These are phyloP conservation scores for Camellia lanceoleosa DNA, from an alignment of 148 eudicot species.

Conservation along the genomic window DNA sequence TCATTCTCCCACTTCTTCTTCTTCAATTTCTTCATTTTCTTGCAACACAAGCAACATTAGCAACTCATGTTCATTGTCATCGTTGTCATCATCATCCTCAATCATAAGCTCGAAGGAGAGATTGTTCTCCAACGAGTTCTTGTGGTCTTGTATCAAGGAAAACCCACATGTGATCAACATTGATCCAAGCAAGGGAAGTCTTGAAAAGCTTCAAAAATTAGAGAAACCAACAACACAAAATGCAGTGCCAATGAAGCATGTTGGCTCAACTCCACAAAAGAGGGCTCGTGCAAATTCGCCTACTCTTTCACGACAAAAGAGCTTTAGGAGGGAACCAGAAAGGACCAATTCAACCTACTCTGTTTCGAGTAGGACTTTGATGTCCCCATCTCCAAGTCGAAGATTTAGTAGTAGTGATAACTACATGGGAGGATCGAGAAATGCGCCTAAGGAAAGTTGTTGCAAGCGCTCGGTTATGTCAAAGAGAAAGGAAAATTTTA, in stretches of 20 bases:
- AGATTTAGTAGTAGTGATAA: constrained; percentile 34
- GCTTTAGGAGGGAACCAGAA: constrained; percentile 48
- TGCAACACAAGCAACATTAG: constrained; percentile 27
- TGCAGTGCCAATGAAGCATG: constrained; percentile 17
- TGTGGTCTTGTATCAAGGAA: constrained; percentile 49
- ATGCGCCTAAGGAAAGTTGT: not conserved
- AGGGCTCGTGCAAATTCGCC: constrained; percentile 62
- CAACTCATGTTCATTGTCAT: constrained; percentile 26
- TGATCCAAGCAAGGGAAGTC: constrained; percentile 15
- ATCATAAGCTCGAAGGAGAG: constrained; percentile 34
- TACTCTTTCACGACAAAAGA: constrained; percentile 60
- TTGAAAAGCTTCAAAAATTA: not conserved
- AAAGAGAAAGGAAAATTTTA: constrained; percentile 24
- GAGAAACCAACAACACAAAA: constrained; percentile 12
- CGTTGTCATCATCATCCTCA: constrained; percentile 39
- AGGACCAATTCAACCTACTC: constrained; percentile 18
- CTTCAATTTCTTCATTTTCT: constrained; percentile 37
- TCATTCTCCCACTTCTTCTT: constrained; percentile 30
- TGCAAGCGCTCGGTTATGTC: not conserved
- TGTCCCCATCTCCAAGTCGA: constrained; percentile 69
- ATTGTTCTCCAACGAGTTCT: constrained; percentile 50
- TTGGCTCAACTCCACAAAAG: constrained; percentile 37
- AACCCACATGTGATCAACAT: constrained; percentile 40
- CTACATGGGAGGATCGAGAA: not conserved
- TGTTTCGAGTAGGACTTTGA: constrained; percentile 29